Evolutionary conservation across 2,329 filamentous ascomycete species (phyloP).

Genomic region (Rutstroemia sp.): DNA sequence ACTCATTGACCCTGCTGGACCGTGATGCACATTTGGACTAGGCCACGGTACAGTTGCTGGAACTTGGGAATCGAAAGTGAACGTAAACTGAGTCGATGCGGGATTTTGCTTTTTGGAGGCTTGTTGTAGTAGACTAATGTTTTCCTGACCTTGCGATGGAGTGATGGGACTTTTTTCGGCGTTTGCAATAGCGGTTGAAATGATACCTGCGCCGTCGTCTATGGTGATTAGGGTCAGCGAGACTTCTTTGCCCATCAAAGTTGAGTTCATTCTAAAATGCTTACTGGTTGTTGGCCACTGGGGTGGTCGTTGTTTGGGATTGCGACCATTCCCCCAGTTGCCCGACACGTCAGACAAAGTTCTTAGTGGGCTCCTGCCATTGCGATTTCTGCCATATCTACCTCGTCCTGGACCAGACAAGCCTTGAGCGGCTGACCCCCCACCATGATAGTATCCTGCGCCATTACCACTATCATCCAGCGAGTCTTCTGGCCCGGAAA

Average conservation of each 20-base stretch:
- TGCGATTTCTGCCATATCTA: conserved; percentile 63
- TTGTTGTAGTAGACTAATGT: conserved; percentile 69
- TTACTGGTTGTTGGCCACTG: conserved; percentile 28
- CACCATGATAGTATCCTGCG: conserved; percentile 47
- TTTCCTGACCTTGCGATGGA: conserved; percentile 61
- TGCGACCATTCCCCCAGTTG: conserved; percentile 30
- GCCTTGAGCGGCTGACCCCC: conserved; percentile 50
- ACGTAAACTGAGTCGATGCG: conserved; percentile 86
- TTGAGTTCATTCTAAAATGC: conserved; percentile 11
- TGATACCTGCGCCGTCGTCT: conserved; percentile 66
- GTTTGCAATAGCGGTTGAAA: conserved; percentile 88
- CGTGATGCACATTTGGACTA: conserved; percentile 33
- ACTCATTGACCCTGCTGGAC: conserved; percentile 22
- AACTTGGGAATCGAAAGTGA: conserved; percentile 88
- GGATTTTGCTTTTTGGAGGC: conserved; percentile 53
- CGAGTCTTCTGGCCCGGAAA: conserved; percentile 40
- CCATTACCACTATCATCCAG: conserved; percentile 35
- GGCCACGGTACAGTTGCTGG: conserved; percentile 73
- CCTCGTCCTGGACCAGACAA: conserved; percentile 82
- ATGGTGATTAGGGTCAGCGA: conserved; percentile 26
- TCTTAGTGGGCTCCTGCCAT: conserved; percentile 55
- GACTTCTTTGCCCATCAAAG: conserved; percentile 6
- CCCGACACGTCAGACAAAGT: conserved; percentile 46
- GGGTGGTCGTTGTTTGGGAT: conserved; percentile 27
- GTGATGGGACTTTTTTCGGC: conserved; percentile 59